Evolutionary conservation across 306 rosid species (phyloP), one percentile per base, ranked within the genome.

Genomic region (Clitoria ternatea): DNA sequence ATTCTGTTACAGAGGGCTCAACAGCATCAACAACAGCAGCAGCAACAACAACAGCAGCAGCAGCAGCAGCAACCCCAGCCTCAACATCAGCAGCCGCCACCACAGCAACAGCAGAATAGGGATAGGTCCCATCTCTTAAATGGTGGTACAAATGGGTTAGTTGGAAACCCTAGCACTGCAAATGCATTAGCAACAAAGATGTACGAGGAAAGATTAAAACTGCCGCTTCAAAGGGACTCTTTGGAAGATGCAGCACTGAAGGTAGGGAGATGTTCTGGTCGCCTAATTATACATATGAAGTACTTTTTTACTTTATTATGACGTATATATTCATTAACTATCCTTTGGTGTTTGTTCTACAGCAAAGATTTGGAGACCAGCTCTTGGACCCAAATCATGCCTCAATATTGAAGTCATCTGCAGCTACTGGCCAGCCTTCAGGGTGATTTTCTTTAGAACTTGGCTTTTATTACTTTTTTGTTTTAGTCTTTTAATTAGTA

Each of bases 291-390:
- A 14, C n/a, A 10, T 43, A 67, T 61, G 30, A 35, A 52, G 8
- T 63, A 22, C 26, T 47, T 23, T 14, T 81, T 52, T 35, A n/a
- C n/a, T n/a, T n/a, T n/a, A n/a, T n/a, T 73, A 36, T 60, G 78
- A 20, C 26, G 11, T 19, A 10, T 32, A 50, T 55, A 66, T 63
- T 66, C 61, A 76, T 80, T 35, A 65, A 65, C 44, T 43, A 30
- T 72, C 15, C 66, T 65, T 81, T 65, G 53, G 74, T 73, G 56
- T n/a, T n/a, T 73, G 14, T 61, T 44, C 26, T 82, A 35, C 96
- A 89, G 97, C 99, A 86, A 77, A 85, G 99, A 78, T 95, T 81
- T 77, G 88, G 97, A 35, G 99, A 95, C 70, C 96, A 83, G 69
- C 89, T 95, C 70, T 80, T 91, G 88, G 99, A 95, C 73, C 89